These are phyloP conservation scores for Neopestalotiopsis sp. DNA, from an alignment of 2,329 filamentous ascomycete genomes.

Conservation along the genomic window DNA sequence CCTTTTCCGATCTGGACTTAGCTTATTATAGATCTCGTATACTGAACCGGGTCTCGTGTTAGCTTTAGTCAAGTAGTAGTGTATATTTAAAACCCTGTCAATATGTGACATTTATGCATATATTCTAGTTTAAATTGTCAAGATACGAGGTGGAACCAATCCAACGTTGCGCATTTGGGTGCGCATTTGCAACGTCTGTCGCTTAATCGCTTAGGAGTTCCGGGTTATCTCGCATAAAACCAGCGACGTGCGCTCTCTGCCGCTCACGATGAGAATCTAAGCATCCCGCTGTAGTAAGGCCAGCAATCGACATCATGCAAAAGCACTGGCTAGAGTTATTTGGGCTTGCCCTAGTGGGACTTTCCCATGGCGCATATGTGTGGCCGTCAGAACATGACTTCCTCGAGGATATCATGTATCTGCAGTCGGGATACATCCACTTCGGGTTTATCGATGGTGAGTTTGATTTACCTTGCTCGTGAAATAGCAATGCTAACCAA, in stretches of 20 bases:
- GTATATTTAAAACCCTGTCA: slow-evolving; percentile 1
- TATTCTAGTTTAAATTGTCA: background rate
- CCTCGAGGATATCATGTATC: slow-evolving; percentile 22
- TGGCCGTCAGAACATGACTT: slow-evolving; percentile 23
- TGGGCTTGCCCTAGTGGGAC: slow-evolving; percentile 4
- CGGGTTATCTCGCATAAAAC: background rate
- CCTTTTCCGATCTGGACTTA: slow-evolving; percentile 1
- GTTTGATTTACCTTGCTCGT: background rate
- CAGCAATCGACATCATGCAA: slow-evolving; percentile 5
- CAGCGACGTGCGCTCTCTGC: background rate
- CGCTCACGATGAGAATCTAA: background rate
- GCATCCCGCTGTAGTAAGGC: background rate
- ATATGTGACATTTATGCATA: background rate
- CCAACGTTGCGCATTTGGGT: background rate
- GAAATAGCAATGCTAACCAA: slow-evolving; percentile 3
- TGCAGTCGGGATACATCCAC: slow-evolving; percentile 22
- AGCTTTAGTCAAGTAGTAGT: background rate
- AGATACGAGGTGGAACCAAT: background rate
- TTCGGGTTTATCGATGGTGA: slow-evolving; percentile 24
- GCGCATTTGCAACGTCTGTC: background rate
- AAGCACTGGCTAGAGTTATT: background rate
- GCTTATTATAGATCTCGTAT: background rate
- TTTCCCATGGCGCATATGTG: slow-evolving; percentile 18
- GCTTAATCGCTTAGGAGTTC: background rate
- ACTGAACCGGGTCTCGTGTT: background rate